Base-by-base conservation (phyloP, 805 yeast genomes). In the Teunomyces aglyptinius region DNA sequence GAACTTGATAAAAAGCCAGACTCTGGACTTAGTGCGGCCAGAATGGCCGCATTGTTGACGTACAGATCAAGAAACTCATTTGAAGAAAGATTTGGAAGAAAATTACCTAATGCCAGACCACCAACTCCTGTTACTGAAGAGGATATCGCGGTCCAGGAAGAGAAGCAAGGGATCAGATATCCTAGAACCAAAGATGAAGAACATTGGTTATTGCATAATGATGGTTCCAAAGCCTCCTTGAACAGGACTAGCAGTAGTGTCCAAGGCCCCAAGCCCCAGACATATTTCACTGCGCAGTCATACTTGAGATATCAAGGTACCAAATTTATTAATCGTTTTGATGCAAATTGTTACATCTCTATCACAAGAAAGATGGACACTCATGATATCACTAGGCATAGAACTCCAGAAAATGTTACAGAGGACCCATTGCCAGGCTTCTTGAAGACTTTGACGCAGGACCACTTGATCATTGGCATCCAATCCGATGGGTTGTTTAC, bases 291-390 rank as follows among this genome's bases (percentile, higher is more conserved):
- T 0, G 99, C 99, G 2, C 99, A 94, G 67, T 86, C 92, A 49
- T 94, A 94, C 64, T 72, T 94, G 53, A 78, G 99, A 49, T 94
- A 94, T 65, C 99, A 94, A 65, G 98, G 96, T 11, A 81, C 84
- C 45, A 94, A 94, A 64, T 94, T 94, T 63, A 83, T 91, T 40
- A 75, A 80, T 36, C 74, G 99, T 57, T 94, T 92, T 58, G 99
- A 94, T 65, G 97, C 99, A 20, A 94, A 94, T 63, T 94, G 98
- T 68, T 94, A 94, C 67, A 90, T 94, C 45, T 82, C 97, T 20
- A 89, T 94, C 47, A 87, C 97, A 0, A 77, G 98, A 59, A 94
- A 94, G 65, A 70, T 94, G 28, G 99, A 94, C 58, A 90, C 99
- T 0, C 98, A 94, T 63, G 99, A 94, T 63, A 81, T 94, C 41